Evolutionary conservation across 306 rosid species (phyloP), one percentile per base, ranked within the genome.

Genomic region (Pterocarpus macrocarpus): DNA sequence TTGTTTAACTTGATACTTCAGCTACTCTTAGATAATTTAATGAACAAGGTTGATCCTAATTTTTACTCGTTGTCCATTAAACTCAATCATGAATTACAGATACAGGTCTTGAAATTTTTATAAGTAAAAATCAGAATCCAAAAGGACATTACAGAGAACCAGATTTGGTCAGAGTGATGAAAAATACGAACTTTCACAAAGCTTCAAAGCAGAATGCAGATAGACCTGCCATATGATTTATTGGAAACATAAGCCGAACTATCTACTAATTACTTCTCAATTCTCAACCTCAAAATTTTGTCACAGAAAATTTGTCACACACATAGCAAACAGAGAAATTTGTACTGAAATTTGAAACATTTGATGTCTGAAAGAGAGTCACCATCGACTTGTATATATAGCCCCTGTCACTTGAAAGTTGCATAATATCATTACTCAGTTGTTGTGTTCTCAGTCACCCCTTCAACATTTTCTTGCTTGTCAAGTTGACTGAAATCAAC

Each of bases 401-500:
- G 41, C 74, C 70, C 9, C 70, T 34, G 69, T 28, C 56, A 36
- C 55, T 13, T 71, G 53, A 22, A 53, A 78, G 52, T 56, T 70
- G 50, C 61, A 65, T 44, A 39, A 33, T 47, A 53, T 33, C 5
- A 39, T 33, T 78, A 87, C 75, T 86, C 82, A 3, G 66, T 56
- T 69, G 64, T 76, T n/a, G 75, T 34, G 76, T 76, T 90, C 89
- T 91, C 84, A 55, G 89, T 70, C 68, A 71, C 78, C 45, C 6
- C 89, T 68, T 82, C 28, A 17, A 53, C 83, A 76, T 39, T 76
- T 73, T 83, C 89, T 69, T 75, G 88, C 77, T 82, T 90, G 78
- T 76, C 91, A 58, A 78, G 56, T 61, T 76, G 74, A 74, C 64
- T 32, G 36, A 45, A 65, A 49, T 38, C 71, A 38, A 17, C 70